Conservation (phyloP, 2,329 filamentous ascomycete genomes). For the Verruconis gallopava region DNA sequence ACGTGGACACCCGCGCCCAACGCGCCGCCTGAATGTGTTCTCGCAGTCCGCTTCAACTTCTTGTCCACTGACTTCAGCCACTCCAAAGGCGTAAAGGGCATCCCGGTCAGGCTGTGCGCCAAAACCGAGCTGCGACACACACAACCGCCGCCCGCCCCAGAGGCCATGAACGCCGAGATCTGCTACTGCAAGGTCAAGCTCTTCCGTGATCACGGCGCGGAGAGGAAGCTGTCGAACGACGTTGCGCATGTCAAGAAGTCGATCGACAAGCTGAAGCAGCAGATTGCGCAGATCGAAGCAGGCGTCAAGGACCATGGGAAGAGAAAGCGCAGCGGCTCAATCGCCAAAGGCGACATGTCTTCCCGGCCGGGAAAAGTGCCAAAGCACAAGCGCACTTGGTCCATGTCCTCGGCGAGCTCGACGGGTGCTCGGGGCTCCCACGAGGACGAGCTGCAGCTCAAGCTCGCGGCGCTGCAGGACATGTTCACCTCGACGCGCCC, state of each 20-base stretch:
- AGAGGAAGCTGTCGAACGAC: conserved; percentile 89
- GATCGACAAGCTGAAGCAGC: conserved; percentile 91
- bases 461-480: conserved; percentile 65
- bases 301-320: conserved; percentile 48
- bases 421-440: conserved; percentile 28
- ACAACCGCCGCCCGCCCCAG: conserved; percentile 29
- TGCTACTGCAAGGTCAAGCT: conserved; percentile 96
- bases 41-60: conserved; percentile 95
- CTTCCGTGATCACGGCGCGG: conserved; percentile 89
- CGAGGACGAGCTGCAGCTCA: conserved; percentile 63
- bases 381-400: conserved; percentile 93
- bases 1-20: conserved; percentile 68
- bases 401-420: conserved; percentile 60
- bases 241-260: conserved; percentile 90
- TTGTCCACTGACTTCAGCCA: conserved; percentile 97
- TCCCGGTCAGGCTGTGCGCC: conserved; percentile 81
- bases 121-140: conserved; percentile 56
- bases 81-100: conserved; percentile 96
- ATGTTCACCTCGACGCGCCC: conserved; percentile 80
- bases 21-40: conserved; percentile 60
- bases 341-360: conserved; percentile 31
- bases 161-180: conserved; percentile 48
- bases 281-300: conserved; percentile 63
- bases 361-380: conserved; percentile 65
- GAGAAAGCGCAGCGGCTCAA: conserved; percentile 44